phyloP scores from a whole-genome alignment of 768 basidiomycete genomes.

The Lyophyllum semitale region DNA sequence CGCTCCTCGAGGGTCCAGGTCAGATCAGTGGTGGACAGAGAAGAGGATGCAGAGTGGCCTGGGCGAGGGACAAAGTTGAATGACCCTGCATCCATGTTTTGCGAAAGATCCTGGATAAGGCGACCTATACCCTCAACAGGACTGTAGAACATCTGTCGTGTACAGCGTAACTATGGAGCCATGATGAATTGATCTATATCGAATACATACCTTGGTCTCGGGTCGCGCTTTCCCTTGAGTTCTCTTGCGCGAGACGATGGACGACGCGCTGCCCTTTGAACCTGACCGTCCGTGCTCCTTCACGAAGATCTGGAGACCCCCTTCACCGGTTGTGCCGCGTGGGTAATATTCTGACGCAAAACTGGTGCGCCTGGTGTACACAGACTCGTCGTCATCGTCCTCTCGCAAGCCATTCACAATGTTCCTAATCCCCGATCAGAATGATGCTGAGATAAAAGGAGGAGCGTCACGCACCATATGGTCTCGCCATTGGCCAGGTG shows the following conservation, averaged over 20 bases:
- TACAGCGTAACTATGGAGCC: conserved; percentile 29
- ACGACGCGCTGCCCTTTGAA: conserved; percentile 69
- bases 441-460: conserved; percentile 10
- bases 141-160: conserved; percentile 68
- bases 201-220: conserved; percentile 74
- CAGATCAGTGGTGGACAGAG: conserved; percentile 62
- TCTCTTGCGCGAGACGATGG: conserved; percentile 64
- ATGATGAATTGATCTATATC: conserved; percentile 14
- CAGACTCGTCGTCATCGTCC: conserved; percentile 71
- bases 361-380: conserved; percentile 67
- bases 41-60: conserved; percentile 62
- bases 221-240: conserved; percentile 61
- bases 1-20: conserved; percentile 78
- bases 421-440: conserved; percentile 48
- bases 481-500: conserved; percentile 88
- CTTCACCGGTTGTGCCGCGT: conserved; percentile 51
- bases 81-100: conserved; percentile 79
- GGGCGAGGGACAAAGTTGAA: conserved; percentile 62
- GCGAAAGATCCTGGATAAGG: conserved; percentile 81
- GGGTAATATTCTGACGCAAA: conserved; percentile 75
- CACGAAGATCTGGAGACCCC: conserved; percentile 65
- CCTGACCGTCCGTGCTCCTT: conserved; percentile 71
- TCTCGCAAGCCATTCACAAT: conserved; percentile 85
- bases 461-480: conserved; percentile 61
- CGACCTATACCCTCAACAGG: conserved; percentile 79